A percentile compares a stretch with the other conserved stretches of the same genome.
phyloP scores from a whole-genome alignment of 202 grass and related monocot species.

The Eragrostis tef region DNA sequence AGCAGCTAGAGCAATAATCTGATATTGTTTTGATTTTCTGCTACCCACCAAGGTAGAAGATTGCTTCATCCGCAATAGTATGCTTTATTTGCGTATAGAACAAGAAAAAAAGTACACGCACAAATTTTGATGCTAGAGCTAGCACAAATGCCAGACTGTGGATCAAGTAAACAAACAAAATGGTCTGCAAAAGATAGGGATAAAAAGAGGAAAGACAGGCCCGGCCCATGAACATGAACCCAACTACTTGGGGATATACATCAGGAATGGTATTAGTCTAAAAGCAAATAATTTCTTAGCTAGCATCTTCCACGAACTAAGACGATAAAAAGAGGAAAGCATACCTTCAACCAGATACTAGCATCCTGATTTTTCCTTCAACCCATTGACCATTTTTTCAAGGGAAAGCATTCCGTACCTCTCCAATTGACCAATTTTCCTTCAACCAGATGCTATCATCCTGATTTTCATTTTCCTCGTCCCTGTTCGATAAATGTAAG shows the following conservation, averaged over 20 bases:
- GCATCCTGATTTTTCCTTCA: too few species aligned
- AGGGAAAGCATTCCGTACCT: conserved; percentile 58
- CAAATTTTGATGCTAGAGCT: background rate
- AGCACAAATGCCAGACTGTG: background rate
- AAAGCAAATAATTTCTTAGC: background rate
- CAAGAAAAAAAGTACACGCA: too few species aligned
- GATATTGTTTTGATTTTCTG: too few species aligned
- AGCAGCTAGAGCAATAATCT: too few species aligned
- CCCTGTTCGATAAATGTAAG: conserved; percentile 49
- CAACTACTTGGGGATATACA: too few species aligned
- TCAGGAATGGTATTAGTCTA: background rate
- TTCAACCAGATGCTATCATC: conserved; percentile 93
- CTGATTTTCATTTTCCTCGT: conserved; percentile 53
- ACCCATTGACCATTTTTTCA: conserved; percentile 2
- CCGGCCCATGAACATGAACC: too few species aligned
- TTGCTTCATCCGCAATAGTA: too few species aligned
- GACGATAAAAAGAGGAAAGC: too few species aligned
- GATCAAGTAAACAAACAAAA: background rate
- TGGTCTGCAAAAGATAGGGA: background rate
- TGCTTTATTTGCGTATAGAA: too few species aligned
- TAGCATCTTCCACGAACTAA: too few species aligned
- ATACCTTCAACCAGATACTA: too few species aligned
- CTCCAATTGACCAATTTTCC: conserved; percentile 87
- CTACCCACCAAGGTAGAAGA: too few species aligned
- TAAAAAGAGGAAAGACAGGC: background rate